Conservation (phyloP, 768 basidiomycete genomes). For the Mycena polygramma region DNA sequence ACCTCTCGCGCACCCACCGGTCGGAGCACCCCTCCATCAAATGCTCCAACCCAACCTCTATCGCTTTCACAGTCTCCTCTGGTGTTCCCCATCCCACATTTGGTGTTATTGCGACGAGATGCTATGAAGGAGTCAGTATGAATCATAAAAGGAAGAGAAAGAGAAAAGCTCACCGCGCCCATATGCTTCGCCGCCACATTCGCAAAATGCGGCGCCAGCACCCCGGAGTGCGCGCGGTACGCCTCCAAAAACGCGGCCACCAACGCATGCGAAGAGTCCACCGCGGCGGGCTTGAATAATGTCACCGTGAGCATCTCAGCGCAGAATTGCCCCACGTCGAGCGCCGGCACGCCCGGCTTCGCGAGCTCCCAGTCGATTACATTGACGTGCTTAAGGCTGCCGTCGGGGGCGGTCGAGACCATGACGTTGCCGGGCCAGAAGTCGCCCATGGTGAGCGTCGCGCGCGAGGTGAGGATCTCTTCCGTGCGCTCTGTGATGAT, state of each 20-base stretch:
- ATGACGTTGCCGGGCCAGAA: slow-evolving; percentile 83
- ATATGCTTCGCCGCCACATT: slow-evolving; percentile 29
- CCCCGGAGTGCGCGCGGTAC: slow-evolving; percentile 48
- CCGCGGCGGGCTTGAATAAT: slow-evolving; percentile 59
- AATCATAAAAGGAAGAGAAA: background rate
- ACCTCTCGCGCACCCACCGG: slow-evolving; percentile 29
- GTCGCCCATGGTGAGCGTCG: slow-evolving; percentile 64
- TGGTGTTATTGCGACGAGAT: slow-evolving; percentile 25
- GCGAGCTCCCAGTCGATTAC: slow-evolving; percentile 78
- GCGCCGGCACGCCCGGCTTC: slow-evolving; percentile 67
- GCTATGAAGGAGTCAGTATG: background rate
- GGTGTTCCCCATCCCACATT: slow-evolving; percentile 28
- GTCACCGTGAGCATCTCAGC: slow-evolving; percentile 69
- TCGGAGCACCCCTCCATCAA: slow-evolving; percentile 25
- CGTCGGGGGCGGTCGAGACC: slow-evolving; percentile 44
- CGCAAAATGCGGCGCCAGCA: slow-evolving; percentile 16
- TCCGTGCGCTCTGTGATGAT: slow-evolving; percentile 43
- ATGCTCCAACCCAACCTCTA: slow-evolving; percentile 24
- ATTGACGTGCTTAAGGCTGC: slow-evolving; percentile 53
- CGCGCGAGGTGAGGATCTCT: slow-evolving; percentile 39
- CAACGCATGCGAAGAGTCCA: slow-evolving; percentile 51
- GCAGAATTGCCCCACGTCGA: slow-evolving; percentile 75
- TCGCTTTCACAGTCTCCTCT: slow-evolving; percentile 27
- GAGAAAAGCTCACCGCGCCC: slow-evolving; percentile 22
- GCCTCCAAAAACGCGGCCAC: slow-evolving; percentile 59